phyloP scores from a whole-genome alignment of 192 early-diverging fungal genomes.

The Chytriomyces sp. region DNA sequence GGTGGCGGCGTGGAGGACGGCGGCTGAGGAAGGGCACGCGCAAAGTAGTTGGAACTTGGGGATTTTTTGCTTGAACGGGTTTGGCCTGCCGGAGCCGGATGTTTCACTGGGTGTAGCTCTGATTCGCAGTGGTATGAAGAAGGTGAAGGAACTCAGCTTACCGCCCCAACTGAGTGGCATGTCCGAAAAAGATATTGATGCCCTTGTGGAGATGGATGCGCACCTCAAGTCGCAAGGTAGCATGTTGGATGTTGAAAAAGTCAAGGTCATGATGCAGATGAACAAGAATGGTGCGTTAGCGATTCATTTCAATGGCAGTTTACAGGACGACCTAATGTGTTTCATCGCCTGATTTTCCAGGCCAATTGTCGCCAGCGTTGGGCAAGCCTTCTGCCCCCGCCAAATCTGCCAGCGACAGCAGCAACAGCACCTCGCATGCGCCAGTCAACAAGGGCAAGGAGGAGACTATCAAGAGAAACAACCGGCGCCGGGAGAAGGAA shows the following conservation, averaged over 20 bases:
- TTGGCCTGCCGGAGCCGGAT: conserved; percentile 40
- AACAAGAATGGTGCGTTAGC: background rate
- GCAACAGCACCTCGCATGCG: no score
- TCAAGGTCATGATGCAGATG: conserved; percentile 13
- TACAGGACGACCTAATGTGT: no score
- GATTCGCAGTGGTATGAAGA: conserved; percentile 30
- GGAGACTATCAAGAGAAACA: conserved; percentile 6
- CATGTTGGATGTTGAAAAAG: conserved; percentile 33
- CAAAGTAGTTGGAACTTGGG: conserved; percentile 43
- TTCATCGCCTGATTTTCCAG: no score
- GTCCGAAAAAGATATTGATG: conserved; percentile 20
- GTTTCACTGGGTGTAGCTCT: conserved; percentile 32
- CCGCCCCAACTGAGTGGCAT: conserved; percentile 43
- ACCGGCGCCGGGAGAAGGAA: conserved; percentile 19
- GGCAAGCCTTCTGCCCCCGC: background rate
- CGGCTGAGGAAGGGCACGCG: conserved; percentile 33
- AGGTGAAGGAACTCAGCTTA: conserved; percentile 28
- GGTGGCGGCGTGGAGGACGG: conserved; percentile 15
- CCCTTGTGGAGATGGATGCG: conserved; percentile 30
- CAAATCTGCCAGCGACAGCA: no score
- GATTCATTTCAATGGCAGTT: background rate
- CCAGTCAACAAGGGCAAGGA: no score
- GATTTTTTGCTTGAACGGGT: conserved; percentile 47
- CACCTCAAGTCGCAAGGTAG: conserved; percentile 34
- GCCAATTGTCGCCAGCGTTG: background rate